Evolutionary conservation across 306 rosid species (phyloP), one percentile per base, ranked within the genome.

Genomic region (Quillaja saponaria): DNA sequence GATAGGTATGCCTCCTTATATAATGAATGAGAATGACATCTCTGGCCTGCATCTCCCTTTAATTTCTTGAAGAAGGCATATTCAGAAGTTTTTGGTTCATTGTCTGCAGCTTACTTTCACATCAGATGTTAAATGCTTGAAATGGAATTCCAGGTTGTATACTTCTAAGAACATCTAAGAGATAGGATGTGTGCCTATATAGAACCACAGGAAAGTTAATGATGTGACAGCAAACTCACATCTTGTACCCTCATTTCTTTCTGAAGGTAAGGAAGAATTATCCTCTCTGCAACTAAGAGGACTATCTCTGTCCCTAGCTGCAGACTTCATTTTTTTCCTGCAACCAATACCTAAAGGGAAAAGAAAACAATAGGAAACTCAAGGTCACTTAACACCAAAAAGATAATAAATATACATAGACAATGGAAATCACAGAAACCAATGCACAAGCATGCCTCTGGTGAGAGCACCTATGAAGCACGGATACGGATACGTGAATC

Each of bases 51-150:
- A 45, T 76, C 80, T 71, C 83, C 75, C 90, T 79, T 90, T 45
- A 87, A 67, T 74, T 83, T 90, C 87, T 72, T 84, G 33, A 83
- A 87, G 73, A 87, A 87, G 33, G 95, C 91, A 63, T 64, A 91
- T 80, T 88, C 97, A 0, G 96, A 83, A 64, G 96, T 91, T 81
- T 91, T 87, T 1, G 91, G 77, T 47, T 59, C 72, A 48, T 66
- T 49, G 48, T 50, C 81, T 82, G 66, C 68, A 68, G 66, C 78
- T 63, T 17, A 40, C 46, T 50, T 55, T 63, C 34, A 14, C 31
- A 74, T 62, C 71, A 76, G 64, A 53, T 19, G 31, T 40, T 49
- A 44, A 77, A 38, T 16, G 7, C 49, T 31, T 9, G 39, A 52
- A 28, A 49, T 58, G 3, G n/a, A 62, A 55, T 60, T 34, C 54